These are phyloP conservation scores for Botrytis paeoniae DNA, from an alignment of 2,329 filamentous ascomycete genomes.

Conservation along the genomic window DNA sequence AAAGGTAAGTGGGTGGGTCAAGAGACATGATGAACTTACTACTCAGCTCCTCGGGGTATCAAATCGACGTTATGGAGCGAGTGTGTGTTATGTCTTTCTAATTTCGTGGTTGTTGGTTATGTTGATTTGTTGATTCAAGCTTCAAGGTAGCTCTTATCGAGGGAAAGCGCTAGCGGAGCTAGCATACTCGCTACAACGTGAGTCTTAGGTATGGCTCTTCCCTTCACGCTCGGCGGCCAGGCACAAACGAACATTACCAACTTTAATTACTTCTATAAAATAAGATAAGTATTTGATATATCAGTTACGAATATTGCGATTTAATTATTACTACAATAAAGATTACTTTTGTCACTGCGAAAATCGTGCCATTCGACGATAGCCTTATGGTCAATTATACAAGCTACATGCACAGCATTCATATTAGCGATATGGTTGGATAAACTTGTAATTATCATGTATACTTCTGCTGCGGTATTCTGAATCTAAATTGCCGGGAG, in stretches of 20 bases:
- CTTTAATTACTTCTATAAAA: not conserved
- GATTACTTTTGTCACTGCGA: not conserved
- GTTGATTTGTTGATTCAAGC: constrained; percentile 20
- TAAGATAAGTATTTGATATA: not conserved
- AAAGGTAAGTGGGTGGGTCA: constrained; percentile 83
- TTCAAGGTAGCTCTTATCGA: constrained; percentile 22
- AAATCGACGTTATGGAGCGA: constrained; percentile 16
- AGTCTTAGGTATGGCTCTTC: not conserved
- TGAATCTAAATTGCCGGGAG: constrained; percentile 6
- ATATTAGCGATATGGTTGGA: not conserved
- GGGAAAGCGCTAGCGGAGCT: constrained; percentile 17
- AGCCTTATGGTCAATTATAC: not conserved
- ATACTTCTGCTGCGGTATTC: constrained; percentile 15
- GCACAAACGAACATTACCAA: not conserved
- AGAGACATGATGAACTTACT: constrained; percentile 65
- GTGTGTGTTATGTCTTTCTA: constrained; percentile 1
- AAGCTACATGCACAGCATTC: not conserved
- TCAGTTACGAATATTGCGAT: not conserved
- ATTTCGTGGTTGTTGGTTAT: constrained; percentile 14
- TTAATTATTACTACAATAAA: not conserved
- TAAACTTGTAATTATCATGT: not conserved
- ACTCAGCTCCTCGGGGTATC: constrained; percentile 20
- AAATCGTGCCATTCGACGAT: not conserved
- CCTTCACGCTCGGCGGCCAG: not conserved
- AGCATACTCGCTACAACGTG: constrained; percentile 15